Conservation (phyloP, 2,329 filamentous ascomycete genomes). For the Sclerotinia borealis region DNA sequence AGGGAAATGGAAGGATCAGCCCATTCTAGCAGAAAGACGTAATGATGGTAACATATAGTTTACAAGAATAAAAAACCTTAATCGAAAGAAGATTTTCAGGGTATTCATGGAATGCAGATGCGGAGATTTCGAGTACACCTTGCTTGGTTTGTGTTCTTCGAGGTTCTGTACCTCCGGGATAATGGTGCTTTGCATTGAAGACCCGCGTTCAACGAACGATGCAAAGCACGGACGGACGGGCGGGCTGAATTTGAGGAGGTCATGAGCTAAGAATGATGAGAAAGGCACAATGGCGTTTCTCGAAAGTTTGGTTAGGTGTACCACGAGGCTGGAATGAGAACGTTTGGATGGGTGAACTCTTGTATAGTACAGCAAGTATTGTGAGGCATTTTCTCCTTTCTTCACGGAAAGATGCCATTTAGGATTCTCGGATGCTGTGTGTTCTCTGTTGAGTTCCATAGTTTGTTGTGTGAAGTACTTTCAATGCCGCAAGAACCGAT, state of each 20-base stretch:
- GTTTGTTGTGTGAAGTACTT: not conserved
- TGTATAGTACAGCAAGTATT: not conserved
- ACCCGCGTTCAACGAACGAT: not conserved
- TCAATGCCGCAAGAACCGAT: not conserved
- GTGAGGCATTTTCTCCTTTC: not conserved
- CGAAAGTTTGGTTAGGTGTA: conserved; percentile 5
- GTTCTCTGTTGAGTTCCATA: not conserved
- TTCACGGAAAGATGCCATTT: not conserved
- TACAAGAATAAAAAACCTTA: not conserved
- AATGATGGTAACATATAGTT: not conserved
- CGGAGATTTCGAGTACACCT: not conserved
- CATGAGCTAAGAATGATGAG: not conserved
- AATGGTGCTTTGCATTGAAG: not conserved
- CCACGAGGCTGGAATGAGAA: not conserved
- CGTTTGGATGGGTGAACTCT: not conserved
- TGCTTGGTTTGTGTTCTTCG: not conserved
- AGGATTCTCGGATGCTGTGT: not conserved
- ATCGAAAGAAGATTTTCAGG: not conserved
- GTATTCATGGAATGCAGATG: not conserved
- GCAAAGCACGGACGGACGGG: not conserved
- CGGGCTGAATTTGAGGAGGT: not conserved
- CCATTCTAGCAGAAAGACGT: not conserved
- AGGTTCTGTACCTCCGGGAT: not conserved
- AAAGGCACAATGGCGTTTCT: not conserved
- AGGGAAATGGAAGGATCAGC: not conserved